Base-by-base conservation (phyloP, 1,139 yeast species). In the Insectozyma bohioensis region DNA sequence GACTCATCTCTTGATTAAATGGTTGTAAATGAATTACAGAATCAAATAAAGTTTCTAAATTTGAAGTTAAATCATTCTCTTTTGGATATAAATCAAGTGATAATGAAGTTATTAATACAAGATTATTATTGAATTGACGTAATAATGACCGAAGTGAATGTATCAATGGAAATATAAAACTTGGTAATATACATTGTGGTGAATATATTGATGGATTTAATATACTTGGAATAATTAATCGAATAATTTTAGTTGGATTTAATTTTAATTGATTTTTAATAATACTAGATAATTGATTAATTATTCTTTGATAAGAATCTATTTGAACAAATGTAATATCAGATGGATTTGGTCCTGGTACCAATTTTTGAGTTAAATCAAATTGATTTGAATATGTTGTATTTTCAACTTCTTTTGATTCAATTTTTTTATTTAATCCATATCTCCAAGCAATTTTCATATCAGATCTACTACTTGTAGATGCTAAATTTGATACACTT, bases 391-490 rank as follows among this genome's bases (percentile, higher is more conserved):
- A 78, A 59, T 80, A 80, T 3, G 47, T 44, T 6, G 35, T 25
- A 20, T 33, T 39, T 6, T 32, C 36, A 9, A 20, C 24, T 15
- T 38, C 42, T 10, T 48, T 44, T 2, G 54, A 46, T 24, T 59
- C 51, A 4, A 42, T 28, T 35, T 60, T 72, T 36, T 75, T 74
- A 27, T 69, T 72, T 33, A 80, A 54, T 0, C 87, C 87, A 47
- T 86, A 86, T 49, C 95, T 74, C 95, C 95, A 86, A 2, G 95
- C 95, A 48, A 86, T 86, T 52, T 80, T 83, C 66, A 86, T 58
- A 45, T 82, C 85, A 22, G 55, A 50, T 18, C 57, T 53, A 20
- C 35, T 35, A 16, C 66, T 58, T 13, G 55, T 48, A 28, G 51
- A 67, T 4, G 78, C 60, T 46, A 83, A 52, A 49, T 85, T 85